Percentiles rank a stretch among this genome's conserved stretches.
phyloP scores from a whole-genome alignment of 352 stramenopile species.

The Globisporangium barbulae region DNA sequence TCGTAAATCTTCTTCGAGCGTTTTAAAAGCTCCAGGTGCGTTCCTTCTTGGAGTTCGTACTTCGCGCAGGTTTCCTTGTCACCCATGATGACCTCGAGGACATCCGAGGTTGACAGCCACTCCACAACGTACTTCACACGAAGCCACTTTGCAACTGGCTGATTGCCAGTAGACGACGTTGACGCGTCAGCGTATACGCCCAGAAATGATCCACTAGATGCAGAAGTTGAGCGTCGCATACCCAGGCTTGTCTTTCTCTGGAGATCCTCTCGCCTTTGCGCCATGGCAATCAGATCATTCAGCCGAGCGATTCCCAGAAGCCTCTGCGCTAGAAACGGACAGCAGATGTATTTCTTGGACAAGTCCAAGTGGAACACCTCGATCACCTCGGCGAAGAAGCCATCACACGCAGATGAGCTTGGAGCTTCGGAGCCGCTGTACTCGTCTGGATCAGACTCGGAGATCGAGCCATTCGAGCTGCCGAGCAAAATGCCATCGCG shows the following conservation, averaged over 20 bases:
- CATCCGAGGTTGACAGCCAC: conserved; percentile 72
- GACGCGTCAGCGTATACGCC: conserved; percentile 13
- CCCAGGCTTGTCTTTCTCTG: conserved; percentile 65
- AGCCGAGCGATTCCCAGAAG: conserved; percentile 69
- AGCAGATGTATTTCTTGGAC: conserved; percentile 87
- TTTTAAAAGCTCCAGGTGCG: conserved; percentile 82
- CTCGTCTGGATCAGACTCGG: conserved; percentile 20
- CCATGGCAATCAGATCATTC: conserved; percentile 78
- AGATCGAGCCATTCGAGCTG: conserved; percentile 12
- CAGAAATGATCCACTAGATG: conserved; percentile 20
- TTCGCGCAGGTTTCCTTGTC: conserved; percentile 61
- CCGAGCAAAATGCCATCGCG: conserved; percentile 58
- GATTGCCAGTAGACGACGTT: conserved; percentile 21
- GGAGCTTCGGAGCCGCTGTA: conserved; percentile 9
- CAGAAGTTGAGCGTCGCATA: conserved; percentile 34
- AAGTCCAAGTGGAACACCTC: conserved; percentile 83
- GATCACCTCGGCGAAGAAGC: conserved; percentile 66
- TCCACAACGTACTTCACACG: conserved; percentile 71
- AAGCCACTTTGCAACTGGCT: conserved; percentile 63
- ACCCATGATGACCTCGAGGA: conserved; percentile 80
- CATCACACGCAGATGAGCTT: conserved; percentile 25
- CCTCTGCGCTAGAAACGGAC: conserved; percentile 72
- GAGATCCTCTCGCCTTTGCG: conserved; percentile 53
- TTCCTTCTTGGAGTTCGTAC: conserved; percentile 70
- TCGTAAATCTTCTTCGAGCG: conserved; percentile 67